Conservation (phyloP, 129 eudicot genomes). For the Artemisia annua region DNA sequence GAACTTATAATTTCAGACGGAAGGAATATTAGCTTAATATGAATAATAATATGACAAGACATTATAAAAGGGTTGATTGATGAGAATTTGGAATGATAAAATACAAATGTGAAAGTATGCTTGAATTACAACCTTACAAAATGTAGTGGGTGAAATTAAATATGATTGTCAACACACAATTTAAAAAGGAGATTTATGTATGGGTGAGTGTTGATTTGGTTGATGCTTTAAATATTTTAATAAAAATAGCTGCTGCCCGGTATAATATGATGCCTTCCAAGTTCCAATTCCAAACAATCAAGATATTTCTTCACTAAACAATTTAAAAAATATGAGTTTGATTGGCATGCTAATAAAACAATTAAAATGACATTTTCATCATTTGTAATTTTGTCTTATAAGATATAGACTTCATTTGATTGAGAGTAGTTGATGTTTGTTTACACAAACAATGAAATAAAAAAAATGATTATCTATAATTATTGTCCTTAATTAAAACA, state of each 20-base stretch:
- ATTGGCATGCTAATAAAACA: not conserved
- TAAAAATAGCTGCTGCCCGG: constrained; percentile 19
- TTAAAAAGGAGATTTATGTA: constrained; percentile 20
- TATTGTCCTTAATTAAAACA: not conserved
- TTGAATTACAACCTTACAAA: constrained; percentile 28
- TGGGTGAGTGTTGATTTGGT: constrained; percentile 32
- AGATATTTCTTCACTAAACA: constrained; percentile 17
- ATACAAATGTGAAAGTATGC: not conserved
- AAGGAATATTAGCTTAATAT: too few relatives aligned
- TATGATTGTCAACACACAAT: constrained; percentile 30
- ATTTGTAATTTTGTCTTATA: not conserved
- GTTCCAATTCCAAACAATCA: constrained; percentile 19
- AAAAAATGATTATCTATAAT: not conserved
- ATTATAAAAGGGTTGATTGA: not conserved
- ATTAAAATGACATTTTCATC: not conserved
- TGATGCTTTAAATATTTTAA: constrained; percentile 18
- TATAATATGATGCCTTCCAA: constrained; percentile 19
- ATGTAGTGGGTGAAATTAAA: constrained; percentile 39
- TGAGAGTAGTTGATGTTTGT: not conserved
- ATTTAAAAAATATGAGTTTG: not conserved
- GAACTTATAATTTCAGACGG: too few relatives aligned
- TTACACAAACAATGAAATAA: not conserved
- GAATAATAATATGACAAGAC: not conserved
- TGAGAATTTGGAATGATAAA: not conserved
- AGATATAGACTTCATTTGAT: not conserved